These are phyloP conservation scores for Linum usitatissimum DNA, from an alignment of 345 rosid species.

Conservation along the genomic window DNA sequence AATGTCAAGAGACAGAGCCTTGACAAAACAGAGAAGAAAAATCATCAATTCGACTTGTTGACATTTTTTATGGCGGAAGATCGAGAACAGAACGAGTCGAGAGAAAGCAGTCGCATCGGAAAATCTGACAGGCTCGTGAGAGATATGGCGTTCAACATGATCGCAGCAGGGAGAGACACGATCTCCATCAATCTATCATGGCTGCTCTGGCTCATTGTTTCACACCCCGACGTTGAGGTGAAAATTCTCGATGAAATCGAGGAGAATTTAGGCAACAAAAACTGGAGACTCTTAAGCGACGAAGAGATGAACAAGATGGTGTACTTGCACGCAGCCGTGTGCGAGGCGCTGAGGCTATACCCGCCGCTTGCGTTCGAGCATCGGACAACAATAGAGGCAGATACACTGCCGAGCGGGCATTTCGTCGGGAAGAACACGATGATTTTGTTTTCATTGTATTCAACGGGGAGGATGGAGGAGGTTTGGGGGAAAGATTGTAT, in stretches of 20 bases:
- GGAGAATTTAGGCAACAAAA: background rate
- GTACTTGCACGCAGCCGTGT: constrained; percentile 13
- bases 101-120: background rate
- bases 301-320: constrained; percentile 8
- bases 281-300: background rate
- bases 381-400: background rate
- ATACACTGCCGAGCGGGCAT: constrained; percentile 12
- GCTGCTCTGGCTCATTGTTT: constrained; percentile 2
- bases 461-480: constrained; percentile 14
- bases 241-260: constrained; percentile 7
- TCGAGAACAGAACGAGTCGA: background rate
- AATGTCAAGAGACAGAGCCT: constrained; percentile 21
- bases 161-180: background rate
- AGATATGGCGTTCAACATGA: background rate
- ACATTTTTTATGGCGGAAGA: constrained; percentile 17
- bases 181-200: background rate
- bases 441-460: background rate
- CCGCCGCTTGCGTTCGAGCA: constrained; percentile 12
- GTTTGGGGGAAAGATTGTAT: constrained; percentile 16
- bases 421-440: background rate
- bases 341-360: constrained; percentile 11
- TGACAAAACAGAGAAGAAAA: background rate
- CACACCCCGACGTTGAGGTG: background rate
- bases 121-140: background rate
- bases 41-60: constrained; percentile 12